Conservation (phyloP, 2,329 filamentous ascomycete species). For the Cadophora luteo-olivacea region DNA sequence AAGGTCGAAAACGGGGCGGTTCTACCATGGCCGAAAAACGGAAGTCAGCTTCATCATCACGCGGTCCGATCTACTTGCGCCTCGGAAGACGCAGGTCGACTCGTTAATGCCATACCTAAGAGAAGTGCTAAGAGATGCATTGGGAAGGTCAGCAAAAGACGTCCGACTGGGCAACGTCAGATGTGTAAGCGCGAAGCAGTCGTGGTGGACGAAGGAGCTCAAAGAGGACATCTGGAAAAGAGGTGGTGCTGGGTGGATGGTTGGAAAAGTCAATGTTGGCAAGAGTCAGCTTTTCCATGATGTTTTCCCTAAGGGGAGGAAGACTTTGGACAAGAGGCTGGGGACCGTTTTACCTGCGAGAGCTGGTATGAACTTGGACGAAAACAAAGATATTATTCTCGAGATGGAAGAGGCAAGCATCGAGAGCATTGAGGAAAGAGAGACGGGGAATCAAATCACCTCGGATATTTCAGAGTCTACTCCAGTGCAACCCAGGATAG, state of each 20-base stretch:
- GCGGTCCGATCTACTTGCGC: constrained; percentile 83
- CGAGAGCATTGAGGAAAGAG: constrained; percentile 10
- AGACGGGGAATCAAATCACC: not conserved
- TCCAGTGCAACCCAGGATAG: constrained; percentile 25
- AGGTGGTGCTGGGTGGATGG: constrained; percentile 91
- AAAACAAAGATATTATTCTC: not conserved
- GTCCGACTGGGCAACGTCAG: constrained; percentile 87
- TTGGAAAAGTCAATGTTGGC: constrained; percentile 97
- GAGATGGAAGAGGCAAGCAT: not conserved
- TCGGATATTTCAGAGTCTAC: not conserved
- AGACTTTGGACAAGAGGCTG: constrained; percentile 31
- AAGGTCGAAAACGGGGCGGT: constrained; percentile 72
- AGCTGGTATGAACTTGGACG: constrained; percentile 7
- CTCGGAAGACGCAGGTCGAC: constrained; percentile 84
- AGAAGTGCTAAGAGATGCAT: constrained; percentile 75
- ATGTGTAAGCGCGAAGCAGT: constrained; percentile 83
- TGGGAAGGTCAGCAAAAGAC: constrained; percentile 71
- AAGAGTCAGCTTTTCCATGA: constrained; percentile 91
- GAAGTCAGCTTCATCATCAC: constrained; percentile 93
- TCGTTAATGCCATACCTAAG: constrained; percentile 84
- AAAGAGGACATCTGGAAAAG: constrained; percentile 86
- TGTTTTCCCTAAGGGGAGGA: constrained; percentile 79
- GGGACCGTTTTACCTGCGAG: constrained; percentile 19
- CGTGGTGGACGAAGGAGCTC: constrained; percentile 89
- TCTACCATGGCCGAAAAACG: constrained; percentile 69